Evolutionary conservation across 805 yeast species (phyloP), one percentile per base, ranked within the genome.

Genomic region (Cyberlindnera japonica): DNA sequence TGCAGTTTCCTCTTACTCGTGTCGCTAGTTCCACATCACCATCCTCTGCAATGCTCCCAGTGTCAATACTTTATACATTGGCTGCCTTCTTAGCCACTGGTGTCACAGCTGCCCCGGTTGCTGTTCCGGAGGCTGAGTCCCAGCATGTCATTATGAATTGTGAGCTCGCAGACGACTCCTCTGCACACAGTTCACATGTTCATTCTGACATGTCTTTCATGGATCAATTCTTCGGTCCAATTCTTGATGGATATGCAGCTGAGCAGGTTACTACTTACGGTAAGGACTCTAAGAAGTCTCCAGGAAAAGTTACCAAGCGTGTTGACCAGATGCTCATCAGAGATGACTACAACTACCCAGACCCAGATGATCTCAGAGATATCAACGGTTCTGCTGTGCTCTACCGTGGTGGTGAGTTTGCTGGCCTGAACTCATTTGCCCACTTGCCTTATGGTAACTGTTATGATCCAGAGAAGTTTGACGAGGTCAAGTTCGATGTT

Each of bases 401-500:
- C 23, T 64, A 64, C 49, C 60, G 67, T 45, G 68, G 69, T 47
- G 68, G 67, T 46, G 68, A 62, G 48, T 74, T 72, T 49, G 75
- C 79, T 3, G 81, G 81, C 4, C 69, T 76, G 26, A 63, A 72
- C 16, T 71, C 81, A 1, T 78, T 73, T 61, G 83, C 75, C 1
- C 78, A 74, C 41, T 59, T 71, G 33, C 63, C 69, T 9, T 59
- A 63, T 33, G 64, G 67, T 44, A 62, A 72, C 45, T 77, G 83
- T 53, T 76, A 71, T 52, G 64, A 69, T 39, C 66, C 67, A 18
- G 54, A 48, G 5, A 28, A 45, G 17, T 33, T 73, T 67, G 61
- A 33, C 61, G 63, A 42, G 31, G 49, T 40, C 32, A 29, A 39
- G 37, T 45, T 45, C 19, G 49, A 26, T 50, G 67, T 48, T 49